Percentiles rank a stretch among this genome's conserved stretches.
phyloP scores from a whole-genome alignment of 225 moss, liverwort and hornwort species.

The Pseudisothecium myosuroides region DNA sequence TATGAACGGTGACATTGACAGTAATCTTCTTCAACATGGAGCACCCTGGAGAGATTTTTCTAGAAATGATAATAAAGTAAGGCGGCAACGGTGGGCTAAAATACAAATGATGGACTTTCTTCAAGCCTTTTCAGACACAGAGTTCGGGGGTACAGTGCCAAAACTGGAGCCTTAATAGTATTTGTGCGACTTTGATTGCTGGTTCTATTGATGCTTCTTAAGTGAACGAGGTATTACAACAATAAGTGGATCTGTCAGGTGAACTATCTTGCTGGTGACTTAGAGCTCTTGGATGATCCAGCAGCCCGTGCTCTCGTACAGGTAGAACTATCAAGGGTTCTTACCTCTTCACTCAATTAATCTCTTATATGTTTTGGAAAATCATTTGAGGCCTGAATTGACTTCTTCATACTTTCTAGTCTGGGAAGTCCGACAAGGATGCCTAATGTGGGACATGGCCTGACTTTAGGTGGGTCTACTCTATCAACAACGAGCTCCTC shows the following conservation, averaged over 20 bases:
- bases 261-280: conserved; percentile 63
- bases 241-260: conserved; percentile 27
- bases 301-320: conserved; percentile 64
- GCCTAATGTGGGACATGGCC: background rate
- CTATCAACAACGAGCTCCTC: conserved; percentile 77
- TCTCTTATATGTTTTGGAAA: background rate
- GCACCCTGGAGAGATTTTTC: conserved; percentile 75
- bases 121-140: conserved; percentile 58
- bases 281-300: conserved; percentile 82
- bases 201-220: background rate
- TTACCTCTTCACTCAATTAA: background rate
- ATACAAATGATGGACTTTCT: conserved; percentile 77
- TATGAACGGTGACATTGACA: conserved; percentile 35
- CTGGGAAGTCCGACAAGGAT: background rate
- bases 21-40: conserved; percentile 56
- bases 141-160: conserved; percentile 52
- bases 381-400: background rate
- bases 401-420: background rate
- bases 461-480: conserved; percentile 69
- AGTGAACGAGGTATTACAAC: background rate
- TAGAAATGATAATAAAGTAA: conserved; percentile 7
- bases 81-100: conserved; percentile 54
- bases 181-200: background rate
- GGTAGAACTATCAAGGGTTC: conserved; percentile 10
- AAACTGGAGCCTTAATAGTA: background rate